phyloP scores from a whole-genome alignment of 2,329 filamentous ascomycete species.

The Macrophomina phaseolina region DNA sequence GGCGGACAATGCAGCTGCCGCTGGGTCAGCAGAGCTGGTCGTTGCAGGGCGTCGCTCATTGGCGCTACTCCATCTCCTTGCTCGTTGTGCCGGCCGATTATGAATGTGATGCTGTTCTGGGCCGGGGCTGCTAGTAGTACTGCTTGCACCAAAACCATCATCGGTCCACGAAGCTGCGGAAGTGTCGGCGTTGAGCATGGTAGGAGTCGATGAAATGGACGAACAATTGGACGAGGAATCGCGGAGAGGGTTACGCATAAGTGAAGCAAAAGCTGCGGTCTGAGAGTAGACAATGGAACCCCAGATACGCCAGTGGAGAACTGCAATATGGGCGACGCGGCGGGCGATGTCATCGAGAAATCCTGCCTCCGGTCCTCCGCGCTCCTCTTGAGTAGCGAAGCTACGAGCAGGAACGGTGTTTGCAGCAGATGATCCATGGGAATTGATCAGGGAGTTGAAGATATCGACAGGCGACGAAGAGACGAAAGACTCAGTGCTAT shows the following conservation, averaged over 20 bases:
- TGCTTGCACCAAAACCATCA: slow-evolving; percentile 5
- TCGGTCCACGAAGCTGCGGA: slow-evolving; percentile 20
- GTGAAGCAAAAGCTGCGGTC: slow-evolving; percentile 20
- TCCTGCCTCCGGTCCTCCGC: slow-evolving; percentile 31
- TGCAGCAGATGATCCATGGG: not conserved
- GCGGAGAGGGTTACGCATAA: slow-evolving; percentile 19
- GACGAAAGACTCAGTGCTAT: slow-evolving; percentile 39
- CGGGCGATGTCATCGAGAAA: slow-evolving; percentile 71
- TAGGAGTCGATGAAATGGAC: not conserved
- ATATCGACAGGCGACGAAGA: slow-evolving; percentile 49
- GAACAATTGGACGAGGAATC: not conserved
- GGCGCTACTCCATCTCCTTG: slow-evolving; percentile 23
- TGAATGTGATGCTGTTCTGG: slow-evolving; percentile 9
- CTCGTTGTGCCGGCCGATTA: not conserved
- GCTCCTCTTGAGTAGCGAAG: not conserved
- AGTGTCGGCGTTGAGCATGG: not conserved
- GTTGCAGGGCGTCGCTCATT: slow-evolving; percentile 17
- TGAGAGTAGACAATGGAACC: slow-evolving; percentile 70
- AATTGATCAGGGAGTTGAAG: slow-evolving; percentile 50
- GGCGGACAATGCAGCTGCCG: not conserved
- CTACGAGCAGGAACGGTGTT: not conserved
- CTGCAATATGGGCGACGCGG: slow-evolving; percentile 79
- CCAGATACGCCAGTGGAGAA: slow-evolving; percentile 93
- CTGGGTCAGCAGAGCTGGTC: slow-evolving; percentile 11
- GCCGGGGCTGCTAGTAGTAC: not conserved